Evolutionary conservation across 1,284 basidiomycete genomes (phyloP), one percentile per base, ranked within the genome.

Genomic region (Phellopilus nigrolimitatus): DNA sequence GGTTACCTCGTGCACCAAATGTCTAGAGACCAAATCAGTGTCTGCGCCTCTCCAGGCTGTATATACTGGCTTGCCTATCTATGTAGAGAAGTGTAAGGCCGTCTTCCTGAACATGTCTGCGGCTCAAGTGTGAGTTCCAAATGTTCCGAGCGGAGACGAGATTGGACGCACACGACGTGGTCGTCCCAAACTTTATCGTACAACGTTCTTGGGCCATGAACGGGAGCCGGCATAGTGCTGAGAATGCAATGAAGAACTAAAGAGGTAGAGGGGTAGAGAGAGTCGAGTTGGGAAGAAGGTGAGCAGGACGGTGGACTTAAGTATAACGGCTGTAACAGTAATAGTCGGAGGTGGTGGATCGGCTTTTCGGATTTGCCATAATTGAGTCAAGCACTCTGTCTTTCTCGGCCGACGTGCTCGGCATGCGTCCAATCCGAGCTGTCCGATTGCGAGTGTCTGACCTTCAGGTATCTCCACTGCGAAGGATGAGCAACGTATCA

Each of bases 111-210:
- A 79, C 68, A 63, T 88, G 79, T 43, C 88, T 90, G 61, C 38
- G 58, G 22, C 64, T 30, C 7, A 22, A n/a, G 31, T 44, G 50
- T 25, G 42, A 19, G 43, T n/a, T n/a, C n/a, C 54, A 30, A 39
- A 34, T 49, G 42, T 40, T 25, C 31, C 36, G 31, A 17, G 5
- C 48, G 37, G 45, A 25, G 44, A 58, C 47, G 5, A 19, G 21
- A 22, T 19, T 51, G 42, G 28, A 72, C 84, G 57, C 62, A 90
- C 88, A 97, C 87, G 63, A 95, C 80, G 71, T 97, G 93, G 68
- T 95, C 91, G 60, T 95, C 91, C 82, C 91, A 97, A 60, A 97
- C 91, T 74, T 95, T 95, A 72, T 95, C 93, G 71, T 95, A 95
- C 33, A 95, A 43, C 21, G 53, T 55, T 7, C 49, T 17, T 5